Base-by-base conservation (phyloP, 2,329 filamentous ascomycete species). In the Ophiostoma piceae region DNA sequence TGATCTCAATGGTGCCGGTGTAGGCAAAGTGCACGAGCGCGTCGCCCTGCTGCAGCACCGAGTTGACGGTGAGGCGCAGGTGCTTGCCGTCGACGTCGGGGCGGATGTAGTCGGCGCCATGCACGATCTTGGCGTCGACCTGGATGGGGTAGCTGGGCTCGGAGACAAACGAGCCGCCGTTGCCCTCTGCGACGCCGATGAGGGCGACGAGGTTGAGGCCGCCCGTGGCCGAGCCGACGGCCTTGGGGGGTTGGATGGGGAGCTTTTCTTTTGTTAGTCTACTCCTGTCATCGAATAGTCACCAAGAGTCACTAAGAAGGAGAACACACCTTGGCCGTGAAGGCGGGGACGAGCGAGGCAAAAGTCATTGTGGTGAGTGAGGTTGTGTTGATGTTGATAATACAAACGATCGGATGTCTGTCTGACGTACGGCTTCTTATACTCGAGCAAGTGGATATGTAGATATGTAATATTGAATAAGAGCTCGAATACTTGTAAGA, bases 61-160 rank as follows among this genome's bases (percentile, higher is more conserved):
- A 77, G 69, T 77, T 77, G 67, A 82, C 80, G 47, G 81, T 79
- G 47, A 82, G 78, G n/a, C 80, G 77, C 54, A 78, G 74, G 71
- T 79, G 75, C 22, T 73, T 71, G 37, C 78, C 78, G 71, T 77
- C 75, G 16, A 78, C 77, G 71, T 80, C 79, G 54, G 76, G 74
- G 70, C 77, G 78, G 74, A 82, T 79, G 75, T 76, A 81, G 75
- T 82, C 81, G 66, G 76, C 77, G 71, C 80, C 81, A 71, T 80
- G 78, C 65, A 78, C 67, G 71, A 81, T 78, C 37, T 75, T 72
- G 47, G 78, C 80, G 71, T 81, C 77, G 65, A 82, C 71, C 69
- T 76, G 65, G 73, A 81, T 74, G 2, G 79, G 76, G 76, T 82
- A 82, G 70, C 70, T 71, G 1, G 77, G 75, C 64, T 80, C 77